These are phyloP conservation scores for Leishmania mexicana DNA, from an alignment of 208 protist species.

Conservation along the genomic window DNA sequence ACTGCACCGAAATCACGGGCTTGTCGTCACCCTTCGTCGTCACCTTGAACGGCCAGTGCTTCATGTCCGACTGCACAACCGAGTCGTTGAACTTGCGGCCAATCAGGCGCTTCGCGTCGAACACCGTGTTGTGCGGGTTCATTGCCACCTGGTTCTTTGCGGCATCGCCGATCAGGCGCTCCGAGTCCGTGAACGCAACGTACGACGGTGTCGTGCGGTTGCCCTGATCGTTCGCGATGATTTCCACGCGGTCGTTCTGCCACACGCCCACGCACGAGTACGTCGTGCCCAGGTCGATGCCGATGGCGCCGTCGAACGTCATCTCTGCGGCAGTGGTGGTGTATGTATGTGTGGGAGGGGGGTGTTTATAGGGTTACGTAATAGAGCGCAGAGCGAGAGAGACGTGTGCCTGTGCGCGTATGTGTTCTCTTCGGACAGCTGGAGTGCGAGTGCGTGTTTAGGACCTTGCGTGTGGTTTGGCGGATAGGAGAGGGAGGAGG, in stretches of 20 bases:
- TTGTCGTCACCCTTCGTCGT: constrained; percentile 86
- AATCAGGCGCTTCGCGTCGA: constrained; percentile 93
- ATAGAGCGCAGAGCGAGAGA: no score
- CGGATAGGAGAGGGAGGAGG: no score
- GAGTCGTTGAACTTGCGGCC: constrained; percentile 92
- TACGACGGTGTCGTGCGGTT: constrained; percentile 95
- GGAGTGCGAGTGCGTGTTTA: no score
- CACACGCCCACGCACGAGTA: constrained; percentile 98
- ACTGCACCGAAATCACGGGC: constrained; percentile 77
- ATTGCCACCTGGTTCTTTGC: constrained; percentile 92
- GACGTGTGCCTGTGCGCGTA: no score
- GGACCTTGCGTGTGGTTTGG: no score
- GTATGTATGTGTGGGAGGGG: no score
- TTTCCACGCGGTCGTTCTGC: constrained; percentile 94
- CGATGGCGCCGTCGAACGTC: constrained; percentile 70
- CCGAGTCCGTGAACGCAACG: constrained; percentile 96
- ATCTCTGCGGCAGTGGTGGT: no score
- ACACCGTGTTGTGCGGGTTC: constrained; percentile 93
- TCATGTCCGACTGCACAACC: constrained; percentile 95
- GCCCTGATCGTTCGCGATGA: constrained; percentile 94
- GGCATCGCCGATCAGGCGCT: constrained; percentile 88
- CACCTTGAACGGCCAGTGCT: constrained; percentile 93
- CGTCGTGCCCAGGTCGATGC: constrained; percentile 97
- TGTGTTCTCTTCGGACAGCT: no score
- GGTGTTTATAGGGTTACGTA: no score